These are phyloP conservation scores for Gigaspora rosea DNA, from an alignment of 192 early-diverging fungal species.

Conservation along the genomic window DNA sequence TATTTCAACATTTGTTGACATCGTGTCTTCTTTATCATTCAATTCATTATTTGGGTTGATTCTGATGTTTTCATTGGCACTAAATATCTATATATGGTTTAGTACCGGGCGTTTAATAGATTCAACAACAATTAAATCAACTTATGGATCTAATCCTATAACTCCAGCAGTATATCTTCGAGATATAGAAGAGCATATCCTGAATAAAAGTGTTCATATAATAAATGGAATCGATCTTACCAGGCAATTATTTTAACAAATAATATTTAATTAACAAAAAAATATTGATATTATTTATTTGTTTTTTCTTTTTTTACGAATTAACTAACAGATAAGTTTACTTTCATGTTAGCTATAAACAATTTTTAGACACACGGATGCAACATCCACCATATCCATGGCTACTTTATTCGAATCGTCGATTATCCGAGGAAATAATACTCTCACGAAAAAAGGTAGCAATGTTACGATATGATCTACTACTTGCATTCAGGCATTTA, in stretches of 20 bases:
- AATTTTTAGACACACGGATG: constrained; percentile 31
- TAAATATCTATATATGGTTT: constrained; percentile 10
- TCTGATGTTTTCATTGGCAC: constrained; percentile 9
- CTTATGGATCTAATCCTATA: neutral
- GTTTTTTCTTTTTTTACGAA: neutral
- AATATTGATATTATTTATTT: neutral
- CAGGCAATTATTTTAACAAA: neutral
- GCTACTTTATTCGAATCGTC: constrained; percentile 44
- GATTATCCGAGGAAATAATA: constrained; percentile 47
- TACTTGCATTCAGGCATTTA: constrained; percentile 48
- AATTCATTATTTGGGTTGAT: neutral
- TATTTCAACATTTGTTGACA: neutral
- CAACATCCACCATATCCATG: constrained; percentile 39
- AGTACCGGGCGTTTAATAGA: neutral
- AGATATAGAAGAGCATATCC: constrained; percentile 50
- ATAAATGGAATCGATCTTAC: neutral
- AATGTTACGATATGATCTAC: constrained; percentile 48
- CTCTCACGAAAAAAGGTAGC: constrained; percentile 52
- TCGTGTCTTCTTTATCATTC: neutral
- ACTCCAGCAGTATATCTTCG: constrained; percentile 51
- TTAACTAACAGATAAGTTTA: neutral
- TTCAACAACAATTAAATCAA: neutral
- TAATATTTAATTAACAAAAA: neutral
- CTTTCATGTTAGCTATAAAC: constrained; percentile 20
- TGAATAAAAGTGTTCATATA: constrained; percentile 21